phyloP scores from a whole-genome alignment of 2,329 filamentous ascomycete species.

The Hymenoscyphus salicellus region DNA sequence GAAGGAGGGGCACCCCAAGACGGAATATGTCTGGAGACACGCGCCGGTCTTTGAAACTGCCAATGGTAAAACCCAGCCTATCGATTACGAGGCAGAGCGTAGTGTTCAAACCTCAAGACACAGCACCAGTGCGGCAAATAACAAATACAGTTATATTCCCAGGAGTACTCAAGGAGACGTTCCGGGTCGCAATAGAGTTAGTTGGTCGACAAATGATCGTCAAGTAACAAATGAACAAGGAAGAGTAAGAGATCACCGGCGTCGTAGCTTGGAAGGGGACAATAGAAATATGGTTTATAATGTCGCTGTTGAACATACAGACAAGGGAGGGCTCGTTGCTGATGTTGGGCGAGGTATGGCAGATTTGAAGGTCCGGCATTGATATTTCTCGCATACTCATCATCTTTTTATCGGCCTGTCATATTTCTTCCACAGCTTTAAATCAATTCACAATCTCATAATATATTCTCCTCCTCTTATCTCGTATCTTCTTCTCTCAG shows the following conservation, averaged over 20 bases:
- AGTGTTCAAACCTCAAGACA: background rate
- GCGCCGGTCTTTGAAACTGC: slow-evolving; percentile 27
- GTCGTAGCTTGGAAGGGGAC: background rate
- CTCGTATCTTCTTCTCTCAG: background rate
- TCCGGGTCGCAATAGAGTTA: background rate
- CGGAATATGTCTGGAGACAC: slow-evolving; percentile 33
- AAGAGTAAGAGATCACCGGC: background rate
- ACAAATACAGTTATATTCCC: background rate
- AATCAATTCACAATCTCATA: background rate
- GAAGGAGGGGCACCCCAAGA: slow-evolving; percentile 25
- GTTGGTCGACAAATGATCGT: background rate
- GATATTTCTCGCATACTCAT: background rate
- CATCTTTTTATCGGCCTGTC: no score
- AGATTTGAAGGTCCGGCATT: background rate
- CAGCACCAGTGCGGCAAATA: background rate
- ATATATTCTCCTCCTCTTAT: background rate
- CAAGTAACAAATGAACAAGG: background rate
- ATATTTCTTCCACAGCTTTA: no score
- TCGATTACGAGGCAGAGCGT: slow-evolving; percentile 9
- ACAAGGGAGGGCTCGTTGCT: background rate
- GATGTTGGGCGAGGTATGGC: slow-evolving; percentile 3
- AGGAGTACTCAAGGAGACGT: background rate
- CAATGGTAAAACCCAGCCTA: slow-evolving; percentile 16
- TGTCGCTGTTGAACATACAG: background rate
- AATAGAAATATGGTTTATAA: background rate